Evolutionary conservation across 805 yeast genomes (phyloP), one percentile per base, ranked within the genome.

Genomic region (Nakazawaea ambrosiae): DNA sequence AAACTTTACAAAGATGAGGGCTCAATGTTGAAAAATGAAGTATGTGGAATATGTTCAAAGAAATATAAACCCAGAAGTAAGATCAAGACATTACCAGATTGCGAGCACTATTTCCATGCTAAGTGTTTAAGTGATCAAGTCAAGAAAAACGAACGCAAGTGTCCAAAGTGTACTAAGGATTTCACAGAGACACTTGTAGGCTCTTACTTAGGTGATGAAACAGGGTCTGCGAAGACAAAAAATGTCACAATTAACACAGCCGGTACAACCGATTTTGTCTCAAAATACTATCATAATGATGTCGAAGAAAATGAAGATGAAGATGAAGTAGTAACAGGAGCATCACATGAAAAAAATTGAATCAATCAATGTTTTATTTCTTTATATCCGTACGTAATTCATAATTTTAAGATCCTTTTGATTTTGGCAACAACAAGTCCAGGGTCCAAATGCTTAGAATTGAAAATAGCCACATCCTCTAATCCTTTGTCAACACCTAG

Each of bases 381-480:
- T n/a, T n/a, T n/a, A n/a, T n/a, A n/a, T n/a, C n/a, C n/a, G n/a
- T n/a, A n/a, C n/a, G 25, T 8, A 11, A 14, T 15, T 28, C 31
- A 37, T 26, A 37, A 11, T 28, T 37, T 37, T 14, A 37, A 4
- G 4, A 32, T 25, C 25, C 32, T 31, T 26, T 31, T 37, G 30
- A 31, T 17, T 12, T 19, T 24, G 20, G 14, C 25, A 19, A 28
- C n/a, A 8, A 16, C n/a, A 4, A 16, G 20, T 6, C n/a, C 15
- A 4, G 31, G 11, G 17, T 37, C 30, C n/a, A 37, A 26, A 24
- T 37, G 12, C n/a, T 22, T n/a, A 20, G 75, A 60, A 46, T 80
- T 79, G 57, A 63, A 78, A 18, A 58, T 60, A 7, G 81, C 80
- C 16, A 79, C 71, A 37, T 66, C 61, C 22, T 55, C 54, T 48